phyloP scores from a whole-genome alignment of 495 filamentous ascomycete genomes.

The Lophiostoma macrostomum region DNA sequence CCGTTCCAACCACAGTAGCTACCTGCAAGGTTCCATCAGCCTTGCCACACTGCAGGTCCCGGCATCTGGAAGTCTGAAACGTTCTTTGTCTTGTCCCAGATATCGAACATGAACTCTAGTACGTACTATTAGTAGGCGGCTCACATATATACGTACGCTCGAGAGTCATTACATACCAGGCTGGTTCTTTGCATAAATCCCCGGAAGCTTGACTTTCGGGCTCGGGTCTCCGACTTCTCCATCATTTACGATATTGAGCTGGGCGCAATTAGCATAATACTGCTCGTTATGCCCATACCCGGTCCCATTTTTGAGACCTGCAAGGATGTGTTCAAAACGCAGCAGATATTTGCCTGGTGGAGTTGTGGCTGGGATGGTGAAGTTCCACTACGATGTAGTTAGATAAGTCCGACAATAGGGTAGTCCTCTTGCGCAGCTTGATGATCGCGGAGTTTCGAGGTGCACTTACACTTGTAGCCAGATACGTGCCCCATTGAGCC shows the following conservation, averaged over 20 bases:
- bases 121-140: too few relatives aligned
- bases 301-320: too few relatives aligned
- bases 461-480: neutral
- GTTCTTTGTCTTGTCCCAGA: too few relatives aligned
- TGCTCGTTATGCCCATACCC: conserved; percentile 13
- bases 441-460: neutral
- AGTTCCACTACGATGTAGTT: conserved; percentile 20
- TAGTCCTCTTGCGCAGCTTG: too few relatives aligned
- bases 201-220: conserved; percentile 17
- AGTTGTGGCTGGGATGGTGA: conserved; percentile 16
- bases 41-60: too few relatives aligned
- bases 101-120: too few relatives aligned
- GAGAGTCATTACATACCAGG: conserved; percentile 1
- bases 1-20: too few relatives aligned
- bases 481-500: conserved; percentile 4
- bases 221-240: conserved; percentile 2
- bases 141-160: too few relatives aligned
- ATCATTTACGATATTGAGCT: conserved; percentile 12
- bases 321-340: conserved; percentile 21
- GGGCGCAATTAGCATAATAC: conserved; percentile 22
- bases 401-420: neutral
- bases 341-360: conserved; percentile 22
- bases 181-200: conserved; percentile 12
- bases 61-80: too few relatives aligned
- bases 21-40: too few relatives aligned